phyloP scores from a whole-genome alignment of 225 moss, liverwort and hornwort genomes.

The Bryum argenteum region DNA sequence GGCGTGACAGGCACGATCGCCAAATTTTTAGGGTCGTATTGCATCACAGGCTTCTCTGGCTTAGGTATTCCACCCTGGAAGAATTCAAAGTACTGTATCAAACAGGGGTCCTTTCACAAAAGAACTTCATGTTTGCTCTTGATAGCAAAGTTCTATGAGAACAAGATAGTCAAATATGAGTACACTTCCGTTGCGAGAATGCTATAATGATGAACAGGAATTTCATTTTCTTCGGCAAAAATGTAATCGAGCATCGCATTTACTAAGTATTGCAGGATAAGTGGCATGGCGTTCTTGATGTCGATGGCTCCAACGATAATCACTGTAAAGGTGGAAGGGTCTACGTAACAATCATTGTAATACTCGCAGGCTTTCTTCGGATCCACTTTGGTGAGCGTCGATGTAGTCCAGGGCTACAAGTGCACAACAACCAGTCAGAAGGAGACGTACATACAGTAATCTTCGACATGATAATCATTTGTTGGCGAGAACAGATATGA shows the following conservation, averaged over 20 bases:
- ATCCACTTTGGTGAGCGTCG: conserved; percentile 62
- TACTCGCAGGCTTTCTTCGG: conserved; percentile 72
- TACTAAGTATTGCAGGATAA: conserved; percentile 76
- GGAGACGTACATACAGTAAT: conserved; percentile 20
- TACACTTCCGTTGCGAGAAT: not conserved
- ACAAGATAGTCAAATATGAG: not conserved
- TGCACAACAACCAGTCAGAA: conserved; percentile 31
- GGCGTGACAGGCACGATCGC: conserved; percentile 60
- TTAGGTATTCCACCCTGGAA: conserved; percentile 71
- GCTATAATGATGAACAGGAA: not conserved
- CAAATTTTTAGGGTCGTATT: conserved; percentile 61
- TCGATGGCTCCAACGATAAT: conserved; percentile 75
- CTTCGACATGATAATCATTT: not conserved
- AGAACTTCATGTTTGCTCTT: conserved; percentile 5
- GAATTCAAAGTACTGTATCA: conserved; percentile 26
- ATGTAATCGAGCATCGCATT: conserved; percentile 14
- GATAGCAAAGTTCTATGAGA: conserved; percentile 5
- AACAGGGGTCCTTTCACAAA: not conserved
- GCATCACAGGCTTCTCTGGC: conserved; percentile 68
- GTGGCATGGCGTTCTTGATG: conserved; percentile 60
- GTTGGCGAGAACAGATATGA: conserved; percentile 2
- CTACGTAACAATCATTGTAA: conserved; percentile 66
- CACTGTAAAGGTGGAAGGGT: conserved; percentile 78
- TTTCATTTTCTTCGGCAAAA: not conserved
- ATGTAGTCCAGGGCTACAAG: conserved; percentile 57